phyloP scores from a whole-genome alignment of 331 rosid genomes.

The Rhamnella rubrinervis region DNA sequence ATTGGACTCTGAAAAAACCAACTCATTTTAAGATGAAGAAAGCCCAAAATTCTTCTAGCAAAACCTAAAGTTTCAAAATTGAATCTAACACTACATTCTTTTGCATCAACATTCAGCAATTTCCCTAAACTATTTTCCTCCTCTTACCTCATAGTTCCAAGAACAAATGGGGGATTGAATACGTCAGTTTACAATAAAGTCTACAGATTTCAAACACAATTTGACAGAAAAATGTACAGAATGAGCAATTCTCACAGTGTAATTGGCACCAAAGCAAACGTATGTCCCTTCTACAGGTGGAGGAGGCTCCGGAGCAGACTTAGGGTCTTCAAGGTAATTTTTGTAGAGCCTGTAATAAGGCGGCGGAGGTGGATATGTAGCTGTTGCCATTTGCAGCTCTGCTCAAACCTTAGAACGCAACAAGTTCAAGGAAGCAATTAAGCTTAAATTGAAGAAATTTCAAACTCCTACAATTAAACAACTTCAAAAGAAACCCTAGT shows the following conservation, averaged over 20 bases:
- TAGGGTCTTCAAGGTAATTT: slow-evolving; percentile 72
- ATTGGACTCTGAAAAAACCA: no score
- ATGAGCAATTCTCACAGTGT: slow-evolving; percentile 50
- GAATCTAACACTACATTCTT: background rate
- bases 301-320: slow-evolving; percentile 85
- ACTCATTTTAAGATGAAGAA: no score
- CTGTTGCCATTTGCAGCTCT: slow-evolving; percentile 63
- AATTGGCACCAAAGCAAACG: slow-evolving; percentile 70
- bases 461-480: background rate
- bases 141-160: background rate
- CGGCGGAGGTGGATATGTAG: slow-evolving; percentile 91
- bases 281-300: slow-evolving; percentile 85
- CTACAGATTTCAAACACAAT: background rate
- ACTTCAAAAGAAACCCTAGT: background rate
- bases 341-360: slow-evolving; percentile 86
- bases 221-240: background rate
- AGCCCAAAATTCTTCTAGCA: no score
- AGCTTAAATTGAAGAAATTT: background rate
- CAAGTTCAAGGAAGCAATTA: background rate
- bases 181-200: slow-evolving; percentile 7
- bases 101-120: background rate
- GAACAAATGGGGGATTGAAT: background rate
- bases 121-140: background rate
- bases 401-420: slow-evolving; percentile 20
- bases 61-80: background rate